Evolutionary conservation across 2,329 filamentous ascomycete species (phyloP).

Genomic region (Paramyrothecium sp.): DNA sequence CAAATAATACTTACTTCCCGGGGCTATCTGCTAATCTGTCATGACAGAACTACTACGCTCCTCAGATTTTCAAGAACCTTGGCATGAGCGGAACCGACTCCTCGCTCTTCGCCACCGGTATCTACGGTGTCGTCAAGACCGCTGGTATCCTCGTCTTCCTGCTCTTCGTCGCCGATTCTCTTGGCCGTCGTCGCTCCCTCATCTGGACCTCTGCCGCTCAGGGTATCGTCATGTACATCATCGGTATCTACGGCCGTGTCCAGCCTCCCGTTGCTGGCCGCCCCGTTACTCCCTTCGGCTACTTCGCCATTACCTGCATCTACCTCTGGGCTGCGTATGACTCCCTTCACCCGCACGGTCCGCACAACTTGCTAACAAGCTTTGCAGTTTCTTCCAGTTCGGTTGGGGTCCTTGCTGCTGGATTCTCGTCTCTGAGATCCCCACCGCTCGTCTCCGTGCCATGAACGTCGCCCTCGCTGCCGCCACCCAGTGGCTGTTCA

Average conservation of each 20-base stretch:
- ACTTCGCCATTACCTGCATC: constrained; percentile 68
- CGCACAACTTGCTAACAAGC: constrained; percentile 12
- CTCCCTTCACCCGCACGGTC: neutral
- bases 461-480: constrained; percentile 68
- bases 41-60: constrained; percentile 61
- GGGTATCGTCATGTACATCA: constrained; percentile 64
- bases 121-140: constrained; percentile 73
- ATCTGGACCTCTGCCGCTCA: constrained; percentile 65
- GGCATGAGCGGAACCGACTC: constrained; percentile 56
- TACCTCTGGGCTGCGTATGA: constrained; percentile 64
- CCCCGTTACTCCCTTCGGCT: constrained; percentile 59
- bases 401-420: constrained; percentile 72
- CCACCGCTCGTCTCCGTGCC: constrained; percentile 62
- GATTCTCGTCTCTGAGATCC: constrained; percentile 70
- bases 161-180: constrained; percentile 65
- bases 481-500: constrained; percentile 72
- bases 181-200: constrained; percentile 60
- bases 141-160: constrained; percentile 62
- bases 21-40: neutral
- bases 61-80: constrained; percentile 65
- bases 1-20: neutral
- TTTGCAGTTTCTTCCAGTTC: constrained; percentile 58
- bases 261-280: constrained; percentile 53
- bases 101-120: constrained; percentile 69
- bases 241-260: constrained; percentile 68